Percentiles rank a stretch among this genome's conserved stretches.
phyloP scores from a whole-genome alignment of 305 asterid genomes.

The Fraxinus angustifolia region DNA sequence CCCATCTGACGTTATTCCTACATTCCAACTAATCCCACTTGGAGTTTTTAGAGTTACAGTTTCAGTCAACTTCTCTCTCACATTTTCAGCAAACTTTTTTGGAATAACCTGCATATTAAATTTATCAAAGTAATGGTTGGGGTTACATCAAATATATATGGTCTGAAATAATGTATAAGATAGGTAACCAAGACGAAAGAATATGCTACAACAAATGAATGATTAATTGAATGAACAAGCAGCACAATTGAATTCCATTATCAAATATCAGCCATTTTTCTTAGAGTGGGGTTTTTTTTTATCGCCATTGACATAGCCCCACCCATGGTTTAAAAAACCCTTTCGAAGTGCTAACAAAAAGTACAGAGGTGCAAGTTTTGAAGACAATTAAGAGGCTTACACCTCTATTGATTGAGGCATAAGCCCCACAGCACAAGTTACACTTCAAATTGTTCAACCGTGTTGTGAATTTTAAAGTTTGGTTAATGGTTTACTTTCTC shows the following conservation, averaged over 20 bases:
- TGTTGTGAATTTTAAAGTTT: neutral
- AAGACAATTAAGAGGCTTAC: neutral
- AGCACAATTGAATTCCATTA: neutral
- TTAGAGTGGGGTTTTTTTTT: neutral
- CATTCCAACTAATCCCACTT: conserved; percentile 33
- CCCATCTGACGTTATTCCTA: conserved; percentile 16
- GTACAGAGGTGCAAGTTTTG: neutral
- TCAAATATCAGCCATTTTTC: conserved; percentile 14
- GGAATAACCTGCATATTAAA: conserved; percentile 35
- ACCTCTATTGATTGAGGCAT: neutral
- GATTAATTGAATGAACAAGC: neutral
- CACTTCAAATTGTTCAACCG: neutral
- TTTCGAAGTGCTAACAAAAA: neutral
- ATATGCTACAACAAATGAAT: conserved; percentile 5
- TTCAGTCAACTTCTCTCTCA: conserved; percentile 30
- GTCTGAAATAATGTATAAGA: neutral
- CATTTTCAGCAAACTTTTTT: conserved; percentile 27
- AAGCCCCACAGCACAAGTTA: neutral
- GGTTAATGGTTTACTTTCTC: neutral
- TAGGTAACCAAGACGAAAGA: neutral
- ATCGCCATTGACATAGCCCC: neutral
- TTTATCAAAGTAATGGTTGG: neutral
- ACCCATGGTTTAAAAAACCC: neutral
- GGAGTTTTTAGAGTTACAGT: conserved; percentile 35
- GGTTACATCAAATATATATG: neutral